A percentile compares a stretch with the other conserved stretches of the same genome.
phyloP scores from a whole-genome alignment of 371 early-diverging fungal species.

The Batkoa obscura region DNA sequence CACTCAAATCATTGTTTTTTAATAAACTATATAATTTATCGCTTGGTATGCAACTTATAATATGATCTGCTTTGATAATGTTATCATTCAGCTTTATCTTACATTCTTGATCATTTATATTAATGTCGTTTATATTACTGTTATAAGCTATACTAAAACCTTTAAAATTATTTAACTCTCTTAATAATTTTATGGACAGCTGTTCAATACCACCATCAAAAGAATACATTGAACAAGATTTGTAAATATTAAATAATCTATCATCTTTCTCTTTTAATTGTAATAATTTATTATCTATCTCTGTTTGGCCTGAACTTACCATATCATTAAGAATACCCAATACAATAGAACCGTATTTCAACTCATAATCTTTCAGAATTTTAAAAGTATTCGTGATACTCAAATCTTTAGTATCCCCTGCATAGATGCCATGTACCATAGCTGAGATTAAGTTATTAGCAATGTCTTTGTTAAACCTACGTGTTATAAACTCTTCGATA shows the following conservation, averaged over 20 bases:
- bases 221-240: slow-evolving; percentile 49
- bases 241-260: slow-evolving; percentile 34
- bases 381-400: slow-evolving; percentile 54
- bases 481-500: slow-evolving; percentile 45
- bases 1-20: background rate
- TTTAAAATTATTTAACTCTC: slow-evolving; percentile 15
- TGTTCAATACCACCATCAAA: slow-evolving; percentile 63
- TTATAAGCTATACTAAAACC: background rate
- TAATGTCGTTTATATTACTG: background rate
- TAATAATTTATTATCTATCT: slow-evolving; percentile 2
- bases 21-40: background rate
- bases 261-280: slow-evolving; percentile 17
- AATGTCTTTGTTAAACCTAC: slow-evolving; percentile 51
- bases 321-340: background rate
- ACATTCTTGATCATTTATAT: background rate
- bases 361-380: slow-evolving; percentile 41
- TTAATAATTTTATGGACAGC: slow-evolving; percentile 30
- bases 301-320: too few relatives aligned
- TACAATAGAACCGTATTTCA: slow-evolving; percentile 39
- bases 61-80: background rate
- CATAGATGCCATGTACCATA: slow-evolving; percentile 83
- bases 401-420: slow-evolving; percentile 57
- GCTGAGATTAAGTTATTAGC: slow-evolving; percentile 65
- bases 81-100: background rate
- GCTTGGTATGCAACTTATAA: background rate